Base-by-base conservation (phyloP, 306 rosid genomes). In the Lotus japonicus region DNA sequence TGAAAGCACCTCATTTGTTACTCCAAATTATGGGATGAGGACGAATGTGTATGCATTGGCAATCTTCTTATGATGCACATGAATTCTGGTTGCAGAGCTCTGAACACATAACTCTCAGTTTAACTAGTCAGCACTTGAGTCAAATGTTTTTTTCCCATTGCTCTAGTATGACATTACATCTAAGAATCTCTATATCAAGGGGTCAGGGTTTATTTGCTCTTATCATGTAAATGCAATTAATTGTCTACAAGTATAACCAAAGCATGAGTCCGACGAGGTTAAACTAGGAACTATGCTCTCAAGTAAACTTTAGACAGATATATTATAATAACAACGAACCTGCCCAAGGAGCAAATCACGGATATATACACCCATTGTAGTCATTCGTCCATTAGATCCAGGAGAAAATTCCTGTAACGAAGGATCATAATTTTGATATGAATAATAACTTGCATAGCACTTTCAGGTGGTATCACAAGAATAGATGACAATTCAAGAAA, bases 1-100 rank as follows among this genome's bases (percentile, higher is more conserved):
- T 53, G 81, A 68, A 80, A 77, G 85, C 83, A 80, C 82, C 85
- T 77, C 87, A 73, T 49, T 74, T 60, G 85, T 78, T 70, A 64
- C 76, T 65, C 82, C 80, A 83, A 71, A 70, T 46, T 60, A 83
- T 73, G 62, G 68, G 78, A 73, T 41, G 87, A 65, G 26, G 72
- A 55, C 66, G 77, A 67, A 65, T 48, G 57, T 51, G 58, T 73
- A 81, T 60, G 74, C 80, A 73, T 77, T 77, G 55, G 83, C 77
- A 80, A 66, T n/a, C n/a, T n/a, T 77, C 83, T 80, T 66, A 72
- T 19, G 79, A 64, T 74, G 83, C 81, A 83, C 54, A 80, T 66
- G 75, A 65, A 65, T 73, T 80, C 83, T 54, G 80, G 79, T 77
- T 59, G 83, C 17, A 65, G 72, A 55, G 55, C 83, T 71, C 81